Percentiles rank a stretch among this genome's conserved stretches.
These are phyloP conservation scores for Crataegus laevigata DNA, from an alignment of 306 rosid genomes.

Conservation along the genomic window DNA sequence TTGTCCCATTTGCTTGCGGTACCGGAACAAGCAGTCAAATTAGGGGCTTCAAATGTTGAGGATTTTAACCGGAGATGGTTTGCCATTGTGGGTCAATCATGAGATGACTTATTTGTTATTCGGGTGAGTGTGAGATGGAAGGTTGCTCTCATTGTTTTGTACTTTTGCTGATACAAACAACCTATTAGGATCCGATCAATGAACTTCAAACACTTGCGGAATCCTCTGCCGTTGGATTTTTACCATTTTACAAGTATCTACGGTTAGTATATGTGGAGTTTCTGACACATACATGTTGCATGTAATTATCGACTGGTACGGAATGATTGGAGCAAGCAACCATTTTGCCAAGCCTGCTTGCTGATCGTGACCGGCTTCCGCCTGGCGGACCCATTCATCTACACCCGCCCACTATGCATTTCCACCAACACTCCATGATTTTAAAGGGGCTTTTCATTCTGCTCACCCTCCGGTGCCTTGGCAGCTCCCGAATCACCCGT, in stretches of 20 bases:
- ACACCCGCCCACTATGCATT: background rate
- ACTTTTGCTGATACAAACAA: background rate
- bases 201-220: background rate
- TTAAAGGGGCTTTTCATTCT: background rate
- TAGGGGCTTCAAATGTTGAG: background rate
- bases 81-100: constrained; percentile 17
- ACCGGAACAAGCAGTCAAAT: background rate
- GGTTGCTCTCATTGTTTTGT: background rate
- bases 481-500: too few species aligned
- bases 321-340: constrained; percentile 30
- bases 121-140: background rate
- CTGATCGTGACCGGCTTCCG: constrained; percentile 17
- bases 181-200: background rate
- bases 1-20: background rate
- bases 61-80: background rate
- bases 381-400: constrained; percentile 20
- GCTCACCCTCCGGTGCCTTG: too few species aligned
- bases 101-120: background rate
- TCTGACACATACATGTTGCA: background rate
- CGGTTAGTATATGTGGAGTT: background rate
- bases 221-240: background rate
- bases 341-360: constrained; percentile 4
- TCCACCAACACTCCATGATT: background rate
- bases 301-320: background rate
- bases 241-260: background rate